phyloP scores from a whole-genome alignment of 1,284 basidiomycete species.

The Trametes pubescens region DNA sequence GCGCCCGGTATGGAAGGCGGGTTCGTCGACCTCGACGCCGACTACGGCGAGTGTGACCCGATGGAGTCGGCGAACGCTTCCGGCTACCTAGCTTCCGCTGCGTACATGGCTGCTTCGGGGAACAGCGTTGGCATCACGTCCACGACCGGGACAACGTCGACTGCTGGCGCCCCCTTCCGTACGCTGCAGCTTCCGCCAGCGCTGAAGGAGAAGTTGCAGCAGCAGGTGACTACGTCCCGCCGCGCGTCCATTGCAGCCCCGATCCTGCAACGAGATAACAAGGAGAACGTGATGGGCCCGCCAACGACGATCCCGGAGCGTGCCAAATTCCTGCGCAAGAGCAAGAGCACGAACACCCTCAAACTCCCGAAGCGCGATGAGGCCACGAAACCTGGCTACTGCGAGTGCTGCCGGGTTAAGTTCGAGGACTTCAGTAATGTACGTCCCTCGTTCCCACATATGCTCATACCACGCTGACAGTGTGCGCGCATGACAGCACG shows the following conservation, averaged over 20 bases:
- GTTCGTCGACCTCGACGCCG: conserved; percentile 55
- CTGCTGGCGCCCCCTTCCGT: conserved; percentile 56
- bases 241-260: conserved; percentile 49
- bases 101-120: conserved; percentile 89
- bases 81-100: conserved; percentile 69
- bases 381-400: conserved; percentile 94
- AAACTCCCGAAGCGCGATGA: conserved; percentile 81
- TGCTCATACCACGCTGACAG: background rate
- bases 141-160: conserved; percentile 88
- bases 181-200: conserved; percentile 58
- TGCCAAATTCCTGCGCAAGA: conserved; percentile 65
- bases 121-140: conserved; percentile 96
- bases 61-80: conserved; percentile 70
- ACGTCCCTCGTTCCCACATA: conserved; percentile 13
- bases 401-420: conserved; percentile 94
- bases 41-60: conserved; percentile 52
- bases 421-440: conserved; percentile 92
- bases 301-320: conserved; percentile 65
- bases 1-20: conserved; percentile 41
- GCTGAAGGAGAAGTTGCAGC: conserved; percentile 65
- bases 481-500: conserved; percentile 67
- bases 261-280: conserved; percentile 46
- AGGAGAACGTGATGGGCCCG: conserved; percentile 67
- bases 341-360: conserved; percentile 80
- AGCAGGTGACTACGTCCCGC: conserved; percentile 70